Conservation (phyloP, 1,284 basidiomycete species). For the Apiotrichum mycotoxinovorans region DNA sequence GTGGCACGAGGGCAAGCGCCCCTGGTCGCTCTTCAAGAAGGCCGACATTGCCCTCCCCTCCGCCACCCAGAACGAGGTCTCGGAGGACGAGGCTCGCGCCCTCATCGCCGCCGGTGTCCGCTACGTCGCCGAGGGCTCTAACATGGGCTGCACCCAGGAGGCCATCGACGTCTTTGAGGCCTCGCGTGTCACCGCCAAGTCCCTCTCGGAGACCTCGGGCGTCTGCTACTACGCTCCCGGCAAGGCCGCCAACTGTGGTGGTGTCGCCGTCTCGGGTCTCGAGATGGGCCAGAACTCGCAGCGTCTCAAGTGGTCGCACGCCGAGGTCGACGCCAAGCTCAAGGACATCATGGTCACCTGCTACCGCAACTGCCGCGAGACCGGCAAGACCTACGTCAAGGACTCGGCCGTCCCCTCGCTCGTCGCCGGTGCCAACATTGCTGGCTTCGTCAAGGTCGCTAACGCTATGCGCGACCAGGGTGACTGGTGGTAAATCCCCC, state of each 20-base stretch:
- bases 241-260: slow-evolving; percentile 68
- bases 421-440: slow-evolving; percentile 69
- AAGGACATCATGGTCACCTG: slow-evolving; percentile 72
- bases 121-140: slow-evolving; percentile 74
- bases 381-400: slow-evolving; percentile 61
- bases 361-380: slow-evolving; percentile 60
- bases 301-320: slow-evolving; percentile 57
- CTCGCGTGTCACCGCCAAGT: slow-evolving; percentile 56
- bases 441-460: slow-evolving; percentile 63
- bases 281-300: slow-evolving; percentile 80
- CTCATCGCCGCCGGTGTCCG: slow-evolving; percentile 66
- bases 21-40: slow-evolving; percentile 67
- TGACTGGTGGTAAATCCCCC: slow-evolving; percentile 64
- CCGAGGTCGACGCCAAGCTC: slow-evolving; percentile 68
- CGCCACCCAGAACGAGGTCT: slow-evolving; percentile 75
- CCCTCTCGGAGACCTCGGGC: slow-evolving; percentile 31
- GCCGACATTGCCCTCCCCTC: slow-evolving; percentile 71
- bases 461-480: slow-evolving; percentile 61
- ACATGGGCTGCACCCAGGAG: slow-evolving; percentile 69
- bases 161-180: slow-evolving; percentile 71
- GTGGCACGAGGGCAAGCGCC: slow-evolving; percentile 67
- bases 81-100: slow-evolving; percentile 64
- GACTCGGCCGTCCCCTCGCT: slow-evolving; percentile 61
- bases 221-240: slow-evolving; percentile 68
- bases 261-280: slow-evolving; percentile 59